Percentiles rank a stretch among this genome's conserved stretches.
Evolutionary conservation across 176 grass and related monocot species (phyloP).

Genomic region (Musa beccarii): DNA sequence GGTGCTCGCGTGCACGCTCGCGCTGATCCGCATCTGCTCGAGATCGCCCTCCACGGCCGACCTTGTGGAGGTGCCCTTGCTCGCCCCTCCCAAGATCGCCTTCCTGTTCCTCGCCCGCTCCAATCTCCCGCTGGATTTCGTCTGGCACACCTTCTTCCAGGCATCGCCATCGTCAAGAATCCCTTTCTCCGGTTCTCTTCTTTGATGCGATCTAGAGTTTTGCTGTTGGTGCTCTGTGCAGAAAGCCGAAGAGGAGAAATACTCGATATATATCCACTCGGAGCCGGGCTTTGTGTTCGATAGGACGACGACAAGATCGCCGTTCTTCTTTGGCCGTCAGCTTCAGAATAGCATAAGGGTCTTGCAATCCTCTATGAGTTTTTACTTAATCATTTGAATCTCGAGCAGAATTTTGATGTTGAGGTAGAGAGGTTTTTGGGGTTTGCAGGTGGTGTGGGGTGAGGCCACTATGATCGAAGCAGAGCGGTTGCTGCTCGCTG

Average conservation of each 20-base stretch:
- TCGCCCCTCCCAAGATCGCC: constrained; percentile 45
- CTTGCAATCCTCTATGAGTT: neutral
- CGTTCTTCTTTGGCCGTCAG: constrained; percentile 69
- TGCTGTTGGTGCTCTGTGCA: constrained; percentile 8
- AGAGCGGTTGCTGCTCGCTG: constrained; percentile 56
- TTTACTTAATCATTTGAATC: neutral
- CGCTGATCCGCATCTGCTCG: constrained; percentile 41
- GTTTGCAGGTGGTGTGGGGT: constrained; percentile 78
- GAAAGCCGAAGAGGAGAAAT: constrained; percentile 62
- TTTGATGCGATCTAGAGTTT: neutral
- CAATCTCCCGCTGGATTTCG: constrained; percentile 78
- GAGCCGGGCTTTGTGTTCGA: constrained; percentile 76
- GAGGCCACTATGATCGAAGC: constrained; percentile 89
- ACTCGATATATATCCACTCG: constrained; percentile 90
- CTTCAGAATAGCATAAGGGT: constrained; percentile 66
- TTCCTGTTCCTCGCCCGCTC: constrained; percentile 88
- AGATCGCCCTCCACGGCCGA: constrained; percentile 3
- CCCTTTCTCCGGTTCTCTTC: neutral
- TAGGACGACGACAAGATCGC: constrained; percentile 60
- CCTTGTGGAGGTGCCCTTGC: constrained; percentile 12
- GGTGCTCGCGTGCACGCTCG: constrained; percentile 40
- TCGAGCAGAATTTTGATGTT: neutral
- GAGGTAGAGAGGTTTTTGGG: constrained; percentile 15
- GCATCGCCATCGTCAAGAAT: constrained; percentile 14
- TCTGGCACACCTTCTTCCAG: constrained; percentile 96